phyloP scores from a whole-genome alignment of 2,329 filamentous ascomycete genomes.

The Sporothrix sp. region DNA sequence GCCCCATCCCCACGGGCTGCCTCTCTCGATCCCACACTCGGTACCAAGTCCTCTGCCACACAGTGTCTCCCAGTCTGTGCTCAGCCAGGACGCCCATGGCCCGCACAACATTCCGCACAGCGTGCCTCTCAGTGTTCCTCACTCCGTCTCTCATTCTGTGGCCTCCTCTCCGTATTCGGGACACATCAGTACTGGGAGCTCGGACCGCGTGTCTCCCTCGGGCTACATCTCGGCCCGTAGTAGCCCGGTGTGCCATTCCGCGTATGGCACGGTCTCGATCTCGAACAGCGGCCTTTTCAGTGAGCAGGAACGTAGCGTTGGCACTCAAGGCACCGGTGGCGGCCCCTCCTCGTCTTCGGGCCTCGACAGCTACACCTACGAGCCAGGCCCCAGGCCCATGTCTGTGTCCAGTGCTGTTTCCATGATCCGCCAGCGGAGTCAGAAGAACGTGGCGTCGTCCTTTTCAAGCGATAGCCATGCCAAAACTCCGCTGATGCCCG shows the following conservation, averaged over 20 bases:
- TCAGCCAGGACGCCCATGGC: background rate
- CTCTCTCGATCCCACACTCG: background rate
- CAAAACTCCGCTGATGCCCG: background rate
- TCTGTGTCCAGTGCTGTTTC: background rate
- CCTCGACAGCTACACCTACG: slow-evolving; percentile 12
- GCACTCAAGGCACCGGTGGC: background rate
- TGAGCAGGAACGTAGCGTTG: slow-evolving; percentile 10
- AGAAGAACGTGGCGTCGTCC: background rate
- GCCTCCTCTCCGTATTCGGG: background rate
- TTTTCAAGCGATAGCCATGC: background rate
- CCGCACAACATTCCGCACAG: no score
- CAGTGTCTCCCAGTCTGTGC: no score
- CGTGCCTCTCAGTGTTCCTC: no score
- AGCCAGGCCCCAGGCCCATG: background rate
- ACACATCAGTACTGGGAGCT: background rate
- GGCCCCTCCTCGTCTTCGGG: background rate
- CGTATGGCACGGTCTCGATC: background rate
- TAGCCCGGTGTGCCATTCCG: background rate
- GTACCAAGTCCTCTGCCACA: no score
- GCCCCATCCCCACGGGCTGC: background rate
- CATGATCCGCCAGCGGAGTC: slow-evolving; percentile 1
- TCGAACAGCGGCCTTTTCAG: slow-evolving; percentile 5
- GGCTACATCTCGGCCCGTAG: background rate
- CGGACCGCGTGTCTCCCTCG: background rate
- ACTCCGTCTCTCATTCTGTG: no score